phyloP scores from a whole-genome alignment of 441 rosid species.

The Corymbia citriodora region DNA sequence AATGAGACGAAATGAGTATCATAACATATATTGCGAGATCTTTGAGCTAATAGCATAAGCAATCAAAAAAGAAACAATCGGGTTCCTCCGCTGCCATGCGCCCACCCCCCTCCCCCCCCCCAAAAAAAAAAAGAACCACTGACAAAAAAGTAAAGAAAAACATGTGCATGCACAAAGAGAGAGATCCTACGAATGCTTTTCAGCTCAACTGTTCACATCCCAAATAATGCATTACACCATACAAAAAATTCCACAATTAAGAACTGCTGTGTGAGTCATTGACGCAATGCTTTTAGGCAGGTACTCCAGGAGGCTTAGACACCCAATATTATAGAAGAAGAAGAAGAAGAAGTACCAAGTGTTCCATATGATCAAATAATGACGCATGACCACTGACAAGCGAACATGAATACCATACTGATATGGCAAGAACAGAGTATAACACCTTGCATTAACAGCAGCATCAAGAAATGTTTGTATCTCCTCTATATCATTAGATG shows the following conservation, averaged over 20 bases:
- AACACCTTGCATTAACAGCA: conserved; percentile 79
- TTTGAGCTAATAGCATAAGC: neutral
- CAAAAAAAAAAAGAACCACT: neutral
- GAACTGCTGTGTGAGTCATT: neutral
- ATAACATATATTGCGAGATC: neutral
- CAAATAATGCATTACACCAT: neutral
- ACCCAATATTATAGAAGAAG: neutral
- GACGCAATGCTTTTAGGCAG: neutral
- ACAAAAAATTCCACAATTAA: neutral
- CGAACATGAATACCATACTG: neutral
- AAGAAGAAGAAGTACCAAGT: neutral
- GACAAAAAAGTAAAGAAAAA: neutral
- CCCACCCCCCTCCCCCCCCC: neutral
- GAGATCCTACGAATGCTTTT: neutral
- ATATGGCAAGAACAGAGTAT: conserved; percentile 14
- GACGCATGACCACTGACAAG: neutral
- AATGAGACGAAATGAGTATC: neutral
- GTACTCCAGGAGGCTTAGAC: neutral
- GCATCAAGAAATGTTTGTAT: conserved; percentile 86
- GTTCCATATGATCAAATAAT: neutral
- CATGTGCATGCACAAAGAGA: neutral
- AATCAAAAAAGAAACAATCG: neutral
- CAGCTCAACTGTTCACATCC: neutral
- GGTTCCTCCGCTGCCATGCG: neutral
- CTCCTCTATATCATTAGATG: conserved; percentile 85